Conservation (phyloP, 78 protist species). For the Creolimax fragrantissima region DNA sequence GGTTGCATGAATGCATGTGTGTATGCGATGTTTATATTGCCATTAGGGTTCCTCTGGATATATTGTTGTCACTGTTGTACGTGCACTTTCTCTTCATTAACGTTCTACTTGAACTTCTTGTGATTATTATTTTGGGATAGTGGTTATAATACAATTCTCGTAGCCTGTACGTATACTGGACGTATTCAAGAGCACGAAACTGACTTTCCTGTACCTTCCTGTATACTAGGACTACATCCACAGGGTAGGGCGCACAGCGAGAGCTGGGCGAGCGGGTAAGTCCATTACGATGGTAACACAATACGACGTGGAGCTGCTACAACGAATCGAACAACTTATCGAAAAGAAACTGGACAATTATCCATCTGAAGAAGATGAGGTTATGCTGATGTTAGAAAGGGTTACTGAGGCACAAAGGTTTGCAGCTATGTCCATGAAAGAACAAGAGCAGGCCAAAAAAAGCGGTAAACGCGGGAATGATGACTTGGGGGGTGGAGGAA, state of each 20-base stretch:
- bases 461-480: not conserved
- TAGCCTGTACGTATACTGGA: too few relatives aligned
- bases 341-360: slow-evolving; percentile 55
- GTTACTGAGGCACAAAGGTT: slow-evolving; percentile 59
- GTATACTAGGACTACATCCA: slow-evolving; percentile 82
- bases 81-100: too few relatives aligned
- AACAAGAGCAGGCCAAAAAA: not conserved
- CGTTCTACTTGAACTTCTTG: too few relatives aligned
- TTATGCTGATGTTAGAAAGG: slow-evolving; percentile 59
- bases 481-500: not conserved
- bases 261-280: slow-evolving; percentile 89
- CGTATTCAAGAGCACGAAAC: too few relatives aligned
- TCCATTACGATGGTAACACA: slow-evolving; percentile 89
- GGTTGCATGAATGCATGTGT: too few relatives aligned
- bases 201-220: too few relatives aligned
- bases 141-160: too few relatives aligned
- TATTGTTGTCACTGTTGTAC: too few relatives aligned
- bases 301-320: slow-evolving; percentile 87
- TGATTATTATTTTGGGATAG: too few relatives aligned
- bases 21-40: too few relatives aligned
- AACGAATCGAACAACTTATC: slow-evolving; percentile 77
- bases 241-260: slow-evolving; percentile 93
- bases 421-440: slow-evolving; percentile 1
- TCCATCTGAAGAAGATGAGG: slow-evolving; percentile 54
- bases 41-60: too few relatives aligned